These are phyloP conservation scores for Coemansia furcata DNA, from an alignment of 192 early-diverging fungal genomes.

Conservation along the genomic window DNA sequence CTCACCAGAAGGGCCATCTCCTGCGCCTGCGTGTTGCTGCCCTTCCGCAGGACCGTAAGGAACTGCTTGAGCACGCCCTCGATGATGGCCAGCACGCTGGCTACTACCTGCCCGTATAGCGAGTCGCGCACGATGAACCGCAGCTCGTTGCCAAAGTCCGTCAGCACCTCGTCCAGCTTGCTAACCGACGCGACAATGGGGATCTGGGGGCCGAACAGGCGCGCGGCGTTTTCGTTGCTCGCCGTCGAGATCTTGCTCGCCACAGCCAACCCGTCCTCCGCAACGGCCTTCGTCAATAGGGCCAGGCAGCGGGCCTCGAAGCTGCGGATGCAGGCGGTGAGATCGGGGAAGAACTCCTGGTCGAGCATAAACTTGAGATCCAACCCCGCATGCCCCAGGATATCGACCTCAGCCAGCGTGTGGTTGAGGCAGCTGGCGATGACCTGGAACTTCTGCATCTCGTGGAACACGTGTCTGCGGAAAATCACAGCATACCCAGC, in stretches of 20 bases:
- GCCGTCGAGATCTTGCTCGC: conserved; percentile 52
- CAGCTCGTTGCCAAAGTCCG: conserved; percentile 52
- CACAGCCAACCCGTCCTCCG: conserved; percentile 66
- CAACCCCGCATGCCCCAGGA: conserved; percentile 78
- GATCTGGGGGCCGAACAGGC: conserved; percentile 41
- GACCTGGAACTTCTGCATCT: conserved; percentile 70
- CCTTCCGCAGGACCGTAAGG: conserved; percentile 34
- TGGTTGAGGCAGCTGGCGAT: conserved; percentile 82
- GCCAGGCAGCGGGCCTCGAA: conserved; percentile 66
- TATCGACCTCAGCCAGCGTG: conserved; percentile 73
- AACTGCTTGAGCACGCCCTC: conserved; percentile 55
- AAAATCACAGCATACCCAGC: conserved; percentile 80
- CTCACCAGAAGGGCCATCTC: conserved; percentile 51
- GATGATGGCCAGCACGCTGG: conserved; percentile 47
- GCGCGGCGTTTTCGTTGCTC: conserved; percentile 16
- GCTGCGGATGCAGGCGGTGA: conserved; percentile 65
- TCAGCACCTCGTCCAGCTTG: conserved; percentile 49
- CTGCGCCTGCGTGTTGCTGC: conserved; percentile 22
- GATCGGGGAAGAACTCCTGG: conserved; percentile 72
- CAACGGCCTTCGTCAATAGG: conserved; percentile 62
- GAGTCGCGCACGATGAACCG: conserved; percentile 54
- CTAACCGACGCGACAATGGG: conserved; percentile 42
- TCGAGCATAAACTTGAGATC: conserved; percentile 84
- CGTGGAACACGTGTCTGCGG: conserved; percentile 86
- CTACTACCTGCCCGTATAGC: conserved; percentile 53